Evolutionary conservation across 2,329 filamentous ascomycete species (phyloP), one percentile per base, ranked within the genome.

Genomic region (Fonsecaea monophora): DNA sequence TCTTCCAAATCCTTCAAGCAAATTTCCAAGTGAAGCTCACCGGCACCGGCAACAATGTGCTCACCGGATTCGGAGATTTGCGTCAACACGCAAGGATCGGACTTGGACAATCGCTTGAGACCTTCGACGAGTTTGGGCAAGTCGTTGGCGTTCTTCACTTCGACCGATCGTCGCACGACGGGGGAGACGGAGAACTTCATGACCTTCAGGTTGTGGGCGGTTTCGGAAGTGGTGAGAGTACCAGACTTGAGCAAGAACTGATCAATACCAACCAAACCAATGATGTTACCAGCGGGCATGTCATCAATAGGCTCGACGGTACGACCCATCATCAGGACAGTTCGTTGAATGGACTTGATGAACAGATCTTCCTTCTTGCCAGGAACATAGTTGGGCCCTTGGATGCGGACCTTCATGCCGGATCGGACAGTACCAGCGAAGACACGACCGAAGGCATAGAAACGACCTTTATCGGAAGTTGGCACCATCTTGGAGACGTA

Each of bases 401-500:
- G 95, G 82, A 99, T 99, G 83, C 95, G 95, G 89, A 99, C 95
- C 91, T 98, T 98, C 78, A 98, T 87, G 86, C 95, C 95, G 75
- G 95, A 98, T 79, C 87, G 87, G 86, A 97, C 95, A 81, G 94
- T 98, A 91, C 95, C 95, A 76, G 95, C 87, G 89, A 98, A 99
- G 85, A 99, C 95, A 96, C 95, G 95, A 85, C 95, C 95, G 86
- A 99, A 99, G 82, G 95, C 95, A 86, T 97, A 99, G 92, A 99
- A 99, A 85, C 95, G 94, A 84, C 95, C 95, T 91, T 97, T 98
- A 81, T 99, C 95, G 77, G 93, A 96, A 76, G 95, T 99, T 78
- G 95, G 95, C 79, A 99, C 95, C 95, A 99, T 99, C 92, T 99
- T 99, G 83, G 95, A 99, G 82, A 99, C 94, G 91, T 99, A 99